Evolutionary conservation across 164 flowering plant genomes (phyloP), one percentile per base, ranked within the genome.

Genomic region (Euptelea pleiosperma): DNA sequence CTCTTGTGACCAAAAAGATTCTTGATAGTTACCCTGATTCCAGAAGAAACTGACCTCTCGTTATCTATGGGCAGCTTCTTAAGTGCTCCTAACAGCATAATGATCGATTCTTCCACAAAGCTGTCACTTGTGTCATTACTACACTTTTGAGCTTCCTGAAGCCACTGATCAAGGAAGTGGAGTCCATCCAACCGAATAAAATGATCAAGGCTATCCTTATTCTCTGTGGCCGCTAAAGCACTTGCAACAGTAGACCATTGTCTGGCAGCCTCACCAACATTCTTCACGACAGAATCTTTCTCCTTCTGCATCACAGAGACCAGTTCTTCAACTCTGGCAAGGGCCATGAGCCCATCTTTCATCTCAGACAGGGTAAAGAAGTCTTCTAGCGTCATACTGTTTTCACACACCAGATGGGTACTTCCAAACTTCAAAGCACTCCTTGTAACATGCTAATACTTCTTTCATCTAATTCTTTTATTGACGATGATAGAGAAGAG

Each of bases 161-260:
- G 82, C 98, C 98, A 89, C 37, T 62, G 75, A 22, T 39, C 49
- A 43, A 31, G 82, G 77, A 29, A 81, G 51, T 37, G 52, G 30
- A 92, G 82, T 31, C 88, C 88, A 65, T 73, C 86, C 65, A 83
- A 49, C 30, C 70, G 74, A 60, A 81, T 47, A 68, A 87, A 84
- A 61, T 63, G 82, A 68, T 79, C 77, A 57, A 84, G 86, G 63
- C 85, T 85, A 24, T 80, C 83, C 56, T 69, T 73, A 58, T 81
- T 81, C 35, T 78, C 85, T 28, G 94, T 84, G 34, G 89, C 82
- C 43, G 83, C 79, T 63, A 93, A 70, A 22, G 76, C 74, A 58
- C 82, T 79, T 58, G 96, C 94, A 70, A 88, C 90, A 66, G 90
- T 75, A 55, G 83, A 72, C 91, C 96, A 88, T 62, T 90, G 94